Base-by-base conservation (phyloP, 495 filamentous ascomycete species). In the Hypoxylon perforatum region DNA sequence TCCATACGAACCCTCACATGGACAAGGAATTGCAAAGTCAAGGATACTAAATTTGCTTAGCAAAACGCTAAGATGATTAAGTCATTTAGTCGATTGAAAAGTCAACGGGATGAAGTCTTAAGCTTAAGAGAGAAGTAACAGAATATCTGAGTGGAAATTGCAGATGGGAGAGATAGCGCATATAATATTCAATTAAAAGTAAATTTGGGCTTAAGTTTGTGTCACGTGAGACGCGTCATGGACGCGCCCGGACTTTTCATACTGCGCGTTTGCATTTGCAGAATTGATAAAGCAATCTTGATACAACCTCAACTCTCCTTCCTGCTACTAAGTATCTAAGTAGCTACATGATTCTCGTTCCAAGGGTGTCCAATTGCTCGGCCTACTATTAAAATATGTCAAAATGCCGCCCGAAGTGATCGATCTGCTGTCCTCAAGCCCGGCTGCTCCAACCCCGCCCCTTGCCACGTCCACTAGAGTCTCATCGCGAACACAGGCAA, bases 331-430 rank as follows among this genome's bases (percentile, higher is more conserved):
- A 36, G 23, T 60, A 15, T 2, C 45, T n/a, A 1, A 36, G 23
- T 60, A 15, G 38, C 21, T 52, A 42, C 5, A 33, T 38, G 38
- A n/a, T 33, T 15, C 14, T 4, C 56, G 9, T 35, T 41, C 44
- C 15, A 50, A 7, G 38, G n/a, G 28, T 41, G 35, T 22, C 17
- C 23, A 18, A 23, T 42, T 54, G 10, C 39, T 50, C 36, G 17
- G 11, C 6, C 25, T 36, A 15, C 12, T 21, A 28, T 55, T 53
- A 3, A 63, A 39, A 33, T 23, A 56, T 59, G 68, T 48, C 48
- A 70, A 64, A 55, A 82, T 81, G 78, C 55, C 77, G 10, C 9
- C 63, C 15, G 75, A 82, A 61, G 71, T 82, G 2, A 79, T 82
- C 19, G 73, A 62, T 50, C 62, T 82, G 12, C 63, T 81, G 14